Percentiles rank a stretch among this genome's conserved stretches.
Evolutionary conservation across 1,284 basidiomycete species (phyloP).

Genomic region (Trametes polyzona): DNA sequence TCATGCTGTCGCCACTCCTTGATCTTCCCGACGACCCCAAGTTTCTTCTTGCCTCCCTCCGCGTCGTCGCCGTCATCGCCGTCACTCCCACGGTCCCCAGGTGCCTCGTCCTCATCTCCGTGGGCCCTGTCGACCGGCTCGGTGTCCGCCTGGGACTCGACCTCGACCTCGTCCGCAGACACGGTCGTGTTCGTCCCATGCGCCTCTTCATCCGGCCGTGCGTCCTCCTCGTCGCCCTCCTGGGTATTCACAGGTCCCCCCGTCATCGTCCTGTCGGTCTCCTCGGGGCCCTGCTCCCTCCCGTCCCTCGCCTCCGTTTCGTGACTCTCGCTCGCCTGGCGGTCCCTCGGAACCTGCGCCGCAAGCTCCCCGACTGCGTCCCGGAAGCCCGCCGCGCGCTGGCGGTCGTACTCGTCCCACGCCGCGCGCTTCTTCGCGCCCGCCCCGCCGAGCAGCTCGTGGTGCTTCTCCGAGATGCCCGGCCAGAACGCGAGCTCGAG

Average conservation of each 20-base stretch:
- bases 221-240: constrained; percentile 17
- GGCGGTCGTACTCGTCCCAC: constrained; percentile 41
- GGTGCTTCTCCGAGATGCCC: constrained; percentile 43
- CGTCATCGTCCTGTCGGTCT: constrained; percentile 21
- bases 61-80: no score
- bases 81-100: no score
- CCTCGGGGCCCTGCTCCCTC: neutral
- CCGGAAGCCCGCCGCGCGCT: constrained; percentile 44
- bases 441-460: constrained; percentile 35
- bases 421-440: constrained; percentile 33
- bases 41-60: constrained; percentile 37
- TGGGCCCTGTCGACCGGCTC: constrained; percentile 34
- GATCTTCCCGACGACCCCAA: constrained; percentile 33
- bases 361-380: constrained; percentile 34
- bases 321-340: constrained; percentile 17
- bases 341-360: constrained; percentile 13
- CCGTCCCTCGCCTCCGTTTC: constrained; percentile 22
- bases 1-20: constrained; percentile 45
- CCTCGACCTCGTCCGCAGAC: constrained; percentile 46
- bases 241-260: constrained; percentile 16
- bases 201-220: constrained; percentile 18
- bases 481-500: constrained; percentile 35
- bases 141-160: constrained; percentile 35
- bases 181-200: constrained; percentile 33
- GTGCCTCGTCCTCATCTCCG: constrained; percentile 37